These are phyloP conservation scores for Exsudoporus floridanus DNA, from an alignment of 1,284 basidiomycete species.

Conservation along the genomic window DNA sequence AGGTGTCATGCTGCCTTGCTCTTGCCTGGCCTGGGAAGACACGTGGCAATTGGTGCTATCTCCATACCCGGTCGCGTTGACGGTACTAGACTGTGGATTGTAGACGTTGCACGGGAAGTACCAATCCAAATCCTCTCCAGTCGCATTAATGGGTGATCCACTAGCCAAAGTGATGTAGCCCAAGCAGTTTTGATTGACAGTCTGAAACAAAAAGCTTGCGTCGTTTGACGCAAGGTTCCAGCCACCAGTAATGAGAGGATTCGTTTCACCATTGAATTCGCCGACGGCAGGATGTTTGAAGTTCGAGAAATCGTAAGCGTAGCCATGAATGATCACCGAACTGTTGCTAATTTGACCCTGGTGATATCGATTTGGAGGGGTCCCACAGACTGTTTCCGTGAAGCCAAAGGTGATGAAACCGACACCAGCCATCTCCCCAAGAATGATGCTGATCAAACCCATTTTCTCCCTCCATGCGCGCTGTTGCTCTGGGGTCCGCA, in stretches of 20 bases:
- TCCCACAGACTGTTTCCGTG: conserved; percentile 91
- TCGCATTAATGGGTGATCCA: conserved; percentile 66
- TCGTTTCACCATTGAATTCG: conserved; percentile 73
- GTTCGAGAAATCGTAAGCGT: conserved; percentile 85
- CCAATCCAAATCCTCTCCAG: conserved; percentile 65
- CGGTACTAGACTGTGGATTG: conserved; percentile 61
- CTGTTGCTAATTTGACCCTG: conserved; percentile 75
- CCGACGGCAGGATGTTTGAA: conserved; percentile 80
- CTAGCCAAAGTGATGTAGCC: conserved; percentile 72
- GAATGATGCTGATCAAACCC: conserved; percentile 84
- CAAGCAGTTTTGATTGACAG: conserved; percentile 80
- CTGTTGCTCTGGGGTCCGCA: conserved; percentile 90
- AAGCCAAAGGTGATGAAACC: conserved; percentile 99
- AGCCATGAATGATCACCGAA: conserved; percentile 92
- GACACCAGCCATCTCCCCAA: conserved; percentile 84
- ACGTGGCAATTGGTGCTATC: conserved; percentile 72
- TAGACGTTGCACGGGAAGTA: conserved; percentile 96
- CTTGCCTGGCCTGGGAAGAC: conserved; percentile 49
- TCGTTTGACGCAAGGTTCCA: conserved; percentile 86
- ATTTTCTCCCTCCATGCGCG: conserved; percentile 99
- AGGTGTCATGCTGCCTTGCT: conserved; percentile 50
- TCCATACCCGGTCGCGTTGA: conserved; percentile 73
- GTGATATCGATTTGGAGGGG: conserved; percentile 77
- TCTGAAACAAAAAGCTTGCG: conserved; percentile 93
- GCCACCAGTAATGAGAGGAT: conserved; percentile 77